Evolutionary conservation across 495 filamentous ascomycete species (phyloP).

Genomic region (Aspergillus egyptiacus): DNA sequence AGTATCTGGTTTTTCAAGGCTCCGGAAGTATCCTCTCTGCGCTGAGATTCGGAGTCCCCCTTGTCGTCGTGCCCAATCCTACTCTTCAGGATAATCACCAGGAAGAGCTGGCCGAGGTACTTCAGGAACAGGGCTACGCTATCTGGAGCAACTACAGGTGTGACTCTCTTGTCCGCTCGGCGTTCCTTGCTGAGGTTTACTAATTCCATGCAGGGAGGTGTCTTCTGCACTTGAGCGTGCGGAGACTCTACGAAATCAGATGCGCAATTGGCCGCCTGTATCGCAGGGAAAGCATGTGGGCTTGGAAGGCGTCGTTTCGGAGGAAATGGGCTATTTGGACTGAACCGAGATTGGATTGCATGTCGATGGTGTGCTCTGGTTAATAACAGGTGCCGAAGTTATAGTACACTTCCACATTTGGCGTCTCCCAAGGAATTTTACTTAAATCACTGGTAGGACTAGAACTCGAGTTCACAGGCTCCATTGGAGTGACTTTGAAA

Average conservation of each 20-base stretch:
- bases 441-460: not conserved
- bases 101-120: constrained; percentile 69
- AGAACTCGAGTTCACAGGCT: not conserved
- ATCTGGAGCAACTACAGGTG: constrained; percentile 46
- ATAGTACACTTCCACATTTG: not conserved
- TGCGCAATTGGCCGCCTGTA: constrained; percentile 45
- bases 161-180: not conserved
- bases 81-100: constrained; percentile 87
- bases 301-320: constrained; percentile 47
- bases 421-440: not conserved
- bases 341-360: constrained; percentile 36
- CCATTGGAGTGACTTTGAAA: no score
- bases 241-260: constrained; percentile 35
- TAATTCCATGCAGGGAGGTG: constrained; percentile 37
- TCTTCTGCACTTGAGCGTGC: constrained; percentile 35
- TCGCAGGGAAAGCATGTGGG: constrained; percentile 32
- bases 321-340: constrained; percentile 55
- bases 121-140: constrained; percentile 63
- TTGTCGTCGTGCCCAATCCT: constrained; percentile 84
- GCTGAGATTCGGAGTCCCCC: constrained; percentile 55
- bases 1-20: constrained; percentile 44
- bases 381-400: not conserved
- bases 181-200: not conserved
- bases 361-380: not conserved
- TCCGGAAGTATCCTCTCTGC: constrained; percentile 86